Conservation (phyloP, 306 rosid species). For the Canavalia gladiata region DNA sequence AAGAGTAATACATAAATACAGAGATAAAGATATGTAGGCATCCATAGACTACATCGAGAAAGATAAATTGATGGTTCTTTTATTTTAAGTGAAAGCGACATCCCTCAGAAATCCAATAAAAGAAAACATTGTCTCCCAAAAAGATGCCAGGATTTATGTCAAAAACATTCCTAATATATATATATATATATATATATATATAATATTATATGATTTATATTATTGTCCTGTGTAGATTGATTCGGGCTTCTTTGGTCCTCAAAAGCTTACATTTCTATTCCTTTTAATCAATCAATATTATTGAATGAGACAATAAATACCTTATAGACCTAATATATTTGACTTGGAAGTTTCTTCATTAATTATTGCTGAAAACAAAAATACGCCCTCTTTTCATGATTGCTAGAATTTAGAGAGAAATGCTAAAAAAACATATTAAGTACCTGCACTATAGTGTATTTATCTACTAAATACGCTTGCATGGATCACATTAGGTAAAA, state of each 20-base stretch:
- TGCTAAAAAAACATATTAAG: neutral
- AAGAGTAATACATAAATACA: too few species aligned
- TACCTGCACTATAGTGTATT: neutral
- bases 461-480: neutral
- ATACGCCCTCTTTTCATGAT: too few species aligned
- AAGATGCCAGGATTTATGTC: neutral
- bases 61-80: too few species aligned
- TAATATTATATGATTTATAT: neutral
- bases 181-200: too few species aligned
- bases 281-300: neutral
- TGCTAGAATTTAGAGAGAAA: too few species aligned
- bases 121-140: too few species aligned
- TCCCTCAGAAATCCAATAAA: too few species aligned
- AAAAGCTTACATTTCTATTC: neutral
- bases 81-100: too few species aligned
- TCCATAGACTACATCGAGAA: too few species aligned
- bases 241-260: neutral
- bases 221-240: neutral
- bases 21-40: too few species aligned
- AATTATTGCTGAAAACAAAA: conserved; percentile 12
- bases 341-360: neutral
- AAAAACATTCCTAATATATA: neutral
- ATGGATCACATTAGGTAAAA: neutral
- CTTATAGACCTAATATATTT: conserved; percentile 4
- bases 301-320: neutral